Percentiles rank a stretch among this genome's conserved stretches.
These are phyloP conservation scores for Mycena polygramma DNA, from an alignment of 768 basidiomycete genomes.

Conservation along the genomic window DNA sequence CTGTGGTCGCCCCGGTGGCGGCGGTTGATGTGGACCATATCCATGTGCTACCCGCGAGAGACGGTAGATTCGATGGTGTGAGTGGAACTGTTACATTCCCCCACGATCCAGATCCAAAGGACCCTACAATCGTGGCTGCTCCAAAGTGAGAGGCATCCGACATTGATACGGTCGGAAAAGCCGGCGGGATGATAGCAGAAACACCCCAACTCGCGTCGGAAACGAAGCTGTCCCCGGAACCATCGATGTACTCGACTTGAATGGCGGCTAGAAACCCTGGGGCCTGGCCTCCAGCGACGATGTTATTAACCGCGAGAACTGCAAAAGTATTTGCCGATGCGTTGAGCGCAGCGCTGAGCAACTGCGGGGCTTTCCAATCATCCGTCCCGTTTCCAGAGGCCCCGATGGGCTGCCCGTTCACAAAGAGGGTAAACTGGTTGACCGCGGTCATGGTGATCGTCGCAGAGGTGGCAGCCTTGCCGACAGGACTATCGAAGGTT, in stretches of 20 bases:
- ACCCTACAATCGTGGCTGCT: background rate
- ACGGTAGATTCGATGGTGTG: background rate
- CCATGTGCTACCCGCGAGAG: conserved; percentile 17
- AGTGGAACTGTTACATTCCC: conserved; percentile 5
- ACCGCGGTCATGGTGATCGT: conserved; percentile 6
- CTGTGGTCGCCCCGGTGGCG: background rate
- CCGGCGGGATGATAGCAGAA: background rate
- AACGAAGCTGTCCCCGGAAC: background rate
- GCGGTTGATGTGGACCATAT: conserved; percentile 22
- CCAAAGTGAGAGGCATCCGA: background rate
- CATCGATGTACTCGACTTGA: conserved; percentile 16
- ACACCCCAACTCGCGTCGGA: conserved; percentile 2
- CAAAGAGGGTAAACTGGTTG: conserved; percentile 3
- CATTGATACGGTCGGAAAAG: background rate
- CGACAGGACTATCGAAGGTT: background rate
- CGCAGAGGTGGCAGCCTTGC: conserved; percentile 8
- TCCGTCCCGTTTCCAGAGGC: background rate
- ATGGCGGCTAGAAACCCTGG: conserved; percentile 22
- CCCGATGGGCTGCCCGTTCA: background rate
- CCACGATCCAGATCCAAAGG: conserved; percentile 20
- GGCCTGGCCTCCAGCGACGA: background rate
- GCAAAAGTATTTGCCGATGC: conserved; percentile 6
- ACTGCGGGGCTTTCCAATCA: background rate
- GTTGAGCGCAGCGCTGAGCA: conserved; percentile 2
- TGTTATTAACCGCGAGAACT: conserved; percentile 20